Evolutionary conservation across 192 early-diverging fungal species (phyloP).

Genomic region (Coemansia erecta): DNA sequence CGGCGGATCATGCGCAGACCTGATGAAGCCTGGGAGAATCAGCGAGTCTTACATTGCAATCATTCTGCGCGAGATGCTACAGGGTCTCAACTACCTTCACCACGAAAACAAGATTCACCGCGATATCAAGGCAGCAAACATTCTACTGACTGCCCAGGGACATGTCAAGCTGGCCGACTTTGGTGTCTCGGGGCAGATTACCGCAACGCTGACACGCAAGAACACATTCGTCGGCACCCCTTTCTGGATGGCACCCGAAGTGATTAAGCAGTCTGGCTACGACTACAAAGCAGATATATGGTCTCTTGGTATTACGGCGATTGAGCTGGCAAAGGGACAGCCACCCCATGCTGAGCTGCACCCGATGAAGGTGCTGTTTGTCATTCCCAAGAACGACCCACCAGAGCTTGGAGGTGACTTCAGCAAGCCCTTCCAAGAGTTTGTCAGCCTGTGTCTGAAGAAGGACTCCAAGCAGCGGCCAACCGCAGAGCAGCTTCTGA

Average conservation of each 20-base stretch:
- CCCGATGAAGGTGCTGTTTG: conserved; percentile 92
- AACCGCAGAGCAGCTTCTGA: conserved; percentile 81
- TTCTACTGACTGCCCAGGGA: conserved; percentile 68
- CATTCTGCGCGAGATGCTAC: conserved; percentile 82
- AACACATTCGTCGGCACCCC: conserved; percentile 99
- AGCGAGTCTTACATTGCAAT: conserved; percentile 90
- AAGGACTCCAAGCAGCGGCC: conserved; percentile 85
- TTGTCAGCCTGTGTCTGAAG: conserved; percentile 82
- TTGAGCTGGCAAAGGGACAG: conserved; percentile 90
- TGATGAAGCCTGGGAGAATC: conserved; percentile 85
- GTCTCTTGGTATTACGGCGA: conserved; percentile 95
- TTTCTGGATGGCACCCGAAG: conserved; percentile 94
- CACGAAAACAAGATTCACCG: conserved; percentile 83
- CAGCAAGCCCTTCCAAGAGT: conserved; percentile 84
- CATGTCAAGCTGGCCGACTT: conserved; percentile 97
- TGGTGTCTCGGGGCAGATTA: conserved; percentile 94
- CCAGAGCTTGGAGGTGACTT: conserved; percentile 76
- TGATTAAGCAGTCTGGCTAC: conserved; percentile 92
- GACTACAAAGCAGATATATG: conserved; percentile 98
- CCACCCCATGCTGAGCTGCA: conserved; percentile 93
- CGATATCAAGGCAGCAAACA: conserved; percentile 97
- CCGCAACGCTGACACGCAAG: conserved; percentile 88
- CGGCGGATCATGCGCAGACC: conserved; percentile 91
- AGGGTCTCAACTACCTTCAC: conserved; percentile 93
- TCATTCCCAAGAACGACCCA: conserved; percentile 89